phyloP scores from a whole-genome alignment of 2,329 filamentous ascomycete species.

The Sphaceloma murrayae region DNA sequence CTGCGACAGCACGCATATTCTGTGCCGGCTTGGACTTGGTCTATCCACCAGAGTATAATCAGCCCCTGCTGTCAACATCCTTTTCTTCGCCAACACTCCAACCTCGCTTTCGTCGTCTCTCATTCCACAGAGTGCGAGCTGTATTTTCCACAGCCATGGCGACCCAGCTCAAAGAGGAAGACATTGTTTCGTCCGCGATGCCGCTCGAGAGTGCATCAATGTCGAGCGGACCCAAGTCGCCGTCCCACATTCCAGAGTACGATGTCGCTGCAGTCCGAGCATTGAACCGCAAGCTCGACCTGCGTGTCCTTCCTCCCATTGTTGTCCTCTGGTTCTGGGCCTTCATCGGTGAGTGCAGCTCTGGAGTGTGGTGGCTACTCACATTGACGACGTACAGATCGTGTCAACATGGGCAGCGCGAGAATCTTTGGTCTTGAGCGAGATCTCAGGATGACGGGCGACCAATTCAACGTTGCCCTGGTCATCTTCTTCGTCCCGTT shows the following conservation, averaged over 20 bases:
- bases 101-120: not conserved
- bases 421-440: conserved; percentile 47
- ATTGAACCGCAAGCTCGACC: conserved; percentile 16
- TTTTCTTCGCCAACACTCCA: not conserved
- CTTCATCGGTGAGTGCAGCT: conserved; percentile 14
- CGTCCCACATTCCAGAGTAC: conserved; percentile 1
- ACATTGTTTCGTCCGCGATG: conserved; percentile 7
- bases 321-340: conserved; percentile 16
- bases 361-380: conserved; percentile 33
- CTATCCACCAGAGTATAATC: conserved; percentile 10
- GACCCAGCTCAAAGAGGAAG: not conserved
- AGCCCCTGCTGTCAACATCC: conserved; percentile 1
- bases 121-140: not conserved
- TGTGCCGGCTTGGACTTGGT: conserved; percentile 7
- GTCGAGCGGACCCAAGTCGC: conserved; percentile 9
- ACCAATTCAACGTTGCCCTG: conserved; percentile 49
- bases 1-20: not conserved
- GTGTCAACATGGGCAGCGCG: conserved; percentile 43
- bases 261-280: conserved; percentile 2
- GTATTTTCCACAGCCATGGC: not conserved
- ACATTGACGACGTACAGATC: conserved; percentile 45
- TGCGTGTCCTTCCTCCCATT: conserved; percentile 14
- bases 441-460: conserved; percentile 53
- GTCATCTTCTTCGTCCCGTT: conserved; percentile 38
- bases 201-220: conserved; percentile 5